Evolutionary conservation across 805 yeast species (phyloP), one percentile per base, ranked within the genome.

Genomic region (Hanseniaspora taiwanica): DNA sequence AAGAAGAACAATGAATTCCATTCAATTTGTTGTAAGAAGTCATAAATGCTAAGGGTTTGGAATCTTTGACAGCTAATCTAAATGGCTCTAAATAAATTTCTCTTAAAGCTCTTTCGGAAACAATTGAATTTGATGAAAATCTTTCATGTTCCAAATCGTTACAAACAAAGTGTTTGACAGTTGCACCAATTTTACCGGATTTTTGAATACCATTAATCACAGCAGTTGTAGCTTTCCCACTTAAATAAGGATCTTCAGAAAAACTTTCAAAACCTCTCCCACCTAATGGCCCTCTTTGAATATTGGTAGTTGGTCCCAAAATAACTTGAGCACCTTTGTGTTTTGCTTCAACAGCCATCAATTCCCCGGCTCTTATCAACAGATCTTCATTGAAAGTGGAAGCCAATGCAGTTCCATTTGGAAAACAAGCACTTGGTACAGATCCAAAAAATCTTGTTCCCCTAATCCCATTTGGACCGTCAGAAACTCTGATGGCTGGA

Each of bases 381-480:
- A 76, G 56, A 3, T 66, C 68, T 50, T 66, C 64, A 55, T 76
- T 66, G 56, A 69, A 75, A 18, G 79, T 69, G 3, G 80, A 56
- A 2, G 74, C 80, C 51, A 76, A 51, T 3, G 66, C 79, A 8
- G 81, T 72, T 23, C 80, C 81, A 50, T 72, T 69, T 6, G 81
- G 78, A 48, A 76, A 64, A 45, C 78, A 73, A 44, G 74, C 76
- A 34, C 78, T 64, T 6, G 76, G 75, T 19, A 64, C 60, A 31
- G 71, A 64, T 44, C 68, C 60, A 50, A 72, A 70, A 49, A 73
- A 72, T 34, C 59, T 64, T 17, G 76, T 72, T 20, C 81, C 81
- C 46, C 81, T 62, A 36, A 74, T 64, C 46, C 81, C 81, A 49
- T 76, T 76, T 37, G 81, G 81, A 16, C 81, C 81, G 52, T 76